Evolutionary conservation across 257 asterid species (phyloP), one percentile per base, ranked within the genome.

Genomic region (Linaria vulgaris): DNA sequence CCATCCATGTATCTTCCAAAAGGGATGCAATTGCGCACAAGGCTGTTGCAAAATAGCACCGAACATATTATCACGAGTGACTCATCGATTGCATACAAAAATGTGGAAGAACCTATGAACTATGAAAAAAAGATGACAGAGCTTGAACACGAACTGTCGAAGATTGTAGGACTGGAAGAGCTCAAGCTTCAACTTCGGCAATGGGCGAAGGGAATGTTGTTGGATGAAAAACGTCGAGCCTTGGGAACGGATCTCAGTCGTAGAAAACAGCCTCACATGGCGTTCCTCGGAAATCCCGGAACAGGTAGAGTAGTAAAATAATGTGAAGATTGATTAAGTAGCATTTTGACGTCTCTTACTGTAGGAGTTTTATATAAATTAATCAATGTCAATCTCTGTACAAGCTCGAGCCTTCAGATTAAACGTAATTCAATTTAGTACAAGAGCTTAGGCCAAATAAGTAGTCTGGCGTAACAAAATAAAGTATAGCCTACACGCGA

Each of bases 241-340:
- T 86, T 91, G 81, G 96, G 96, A 20, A 65, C 84, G 38, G 75
- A 86, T 82, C 88, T 88, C 22, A 90, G 94, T 43, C 78, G 90
- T 4, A 80, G 98, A 68, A 91, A 86, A 66, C 72, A 86, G 12
- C 96, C 97, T 59, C 97, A 91, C 80, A 91, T 91, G 96, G 95
- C 95, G 19, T 91, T 91, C 53, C 88, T 91, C 19, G 97, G 97
- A 48, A 91, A 88, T 69, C 97, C 95, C 3, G 96, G 97, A 37
- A 90, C 97, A 72, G 97, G 95, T 84, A 62, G 3, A 3, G n/a
- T 63, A 17, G 34, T 7, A 48, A 17, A 17, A 48, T 13, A 43
- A 22, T 11, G 5, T 34, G 1, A 11, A 34, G 41, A 34, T 34
- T 34, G 41, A 34, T 2, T 30, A 2, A 6, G 37, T 30, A 34